Evolutionary conservation across 139 green algal genomes (phyloP), one percentile per base, ranked within the genome.

Genomic region (Coelastrella sp.): DNA sequence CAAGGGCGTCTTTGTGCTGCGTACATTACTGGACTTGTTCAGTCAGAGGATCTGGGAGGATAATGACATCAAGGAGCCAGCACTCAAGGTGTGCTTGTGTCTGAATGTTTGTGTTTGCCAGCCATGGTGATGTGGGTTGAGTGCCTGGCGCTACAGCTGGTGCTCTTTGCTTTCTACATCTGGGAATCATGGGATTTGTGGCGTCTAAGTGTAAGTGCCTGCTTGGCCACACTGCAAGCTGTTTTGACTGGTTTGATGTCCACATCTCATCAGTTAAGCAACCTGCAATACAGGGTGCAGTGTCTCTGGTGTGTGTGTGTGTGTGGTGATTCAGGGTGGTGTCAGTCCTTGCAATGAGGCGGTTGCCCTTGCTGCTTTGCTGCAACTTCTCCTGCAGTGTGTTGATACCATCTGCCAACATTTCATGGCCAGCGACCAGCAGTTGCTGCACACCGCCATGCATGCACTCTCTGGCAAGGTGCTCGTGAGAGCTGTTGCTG

Each of bases 401-500:
- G 73, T 90, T 6, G 91, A 92, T 72, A 8, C 9, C 84, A 85
- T 93, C 65, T 93, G 91, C 76, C 72, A 78, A 22, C 19, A 70
- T 6, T 91, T 91, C 84, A 72, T 85, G 9, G 27, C 57, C 78
- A 81, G 65, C 22, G 78, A 85, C 20, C 35, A 78, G 35, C 63
- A 87, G 61, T 65, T 91, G 35, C 14, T 87, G 49, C 11, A 65
- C 35, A 83, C 78, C 22, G 78, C 78, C 10, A 61, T 65, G 35
- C 78, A 63, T 12, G 78, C 78, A 8, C 78, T 83, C 6, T 83
- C 78, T 65, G 87, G 87, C 61, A 86, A 92, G 84, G 78, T 92
- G 8, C 68, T 93, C 6, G 72, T 86, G 14, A 7, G 76, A 8
- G 88, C 91, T 0, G 56, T 92, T 11, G 72, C 84, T 5, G 58